Base-by-base conservation (phyloP, 129 eudicot species). In the Centella asiatica region DNA sequence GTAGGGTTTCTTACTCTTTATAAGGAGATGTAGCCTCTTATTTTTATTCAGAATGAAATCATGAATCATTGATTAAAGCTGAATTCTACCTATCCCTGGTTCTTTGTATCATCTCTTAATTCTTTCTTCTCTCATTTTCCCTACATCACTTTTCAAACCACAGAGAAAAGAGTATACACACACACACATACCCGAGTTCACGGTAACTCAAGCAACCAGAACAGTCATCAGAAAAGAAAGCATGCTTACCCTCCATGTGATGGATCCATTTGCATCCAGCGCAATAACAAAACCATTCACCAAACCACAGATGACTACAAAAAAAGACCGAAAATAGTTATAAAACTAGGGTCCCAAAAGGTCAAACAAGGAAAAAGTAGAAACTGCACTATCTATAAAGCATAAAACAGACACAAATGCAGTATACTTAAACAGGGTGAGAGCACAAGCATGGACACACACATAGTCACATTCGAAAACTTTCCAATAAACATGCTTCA, bases 291-390 rank as follows among this genome's bases (percentile, higher is more conserved):
- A 72, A 29, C 99, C 96, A 78, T 73, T 81, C 64, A 92, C 99
- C 74, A 82, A 67, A 75, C 95, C 77, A 75, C 95, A 92, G 24
- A 92, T 77, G 17, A 87, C 95, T 87, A 92, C 74, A 78, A 60
- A 55, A 42, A 55, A 40, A 69, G 20, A 68, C 68, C 51, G 36
- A 3, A 57, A 46, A 27, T 31, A 44, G 18, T 27, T 5, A 42
- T 13, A 1, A 54, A 54, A 20, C n/a, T n/a, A n/a, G n/a, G n/a
- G n/a, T n/a, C n/a, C n/a, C n/a, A n/a, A n/a, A n/a, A n/a, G n/a
- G n/a, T n/a, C n/a, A n/a, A n/a, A n/a, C n/a, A n/a, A n/a, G n/a
- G n/a, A n/a, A n/a, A n/a, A n/a, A n/a, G n/a, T n/a, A n/a, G n/a
- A n/a, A n/a, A n/a, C n/a, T 42, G 11, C 15, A 12, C 9, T 4